Base-by-base conservation (phyloP, 768 basidiomycete species). In the Mrakia gelida region DNA sequence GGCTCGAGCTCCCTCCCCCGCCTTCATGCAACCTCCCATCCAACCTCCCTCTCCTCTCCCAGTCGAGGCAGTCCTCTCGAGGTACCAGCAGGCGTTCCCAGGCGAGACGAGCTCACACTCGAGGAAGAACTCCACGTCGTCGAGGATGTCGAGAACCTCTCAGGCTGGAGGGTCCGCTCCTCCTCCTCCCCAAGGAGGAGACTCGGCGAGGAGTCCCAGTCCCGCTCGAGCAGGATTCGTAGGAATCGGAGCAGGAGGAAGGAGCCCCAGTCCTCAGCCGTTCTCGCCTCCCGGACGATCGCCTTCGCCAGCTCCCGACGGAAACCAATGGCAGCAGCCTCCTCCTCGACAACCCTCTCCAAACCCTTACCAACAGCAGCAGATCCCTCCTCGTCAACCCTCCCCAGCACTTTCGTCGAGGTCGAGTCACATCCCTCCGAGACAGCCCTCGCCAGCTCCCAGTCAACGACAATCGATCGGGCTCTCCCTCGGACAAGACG, bases 81-180 rank as follows among this genome's bases (percentile, higher is more conserved):
- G 90, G 80, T 98, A 98, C 82, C 89, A 91, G 38, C 93, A 94
- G 81, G 89, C 91, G 0, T 88, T 98, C 82, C 95, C 95, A 10
- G 95, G 94, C 5, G 95, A 97, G 83, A 76, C 15, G 56, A 54
- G 75, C 34, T 30, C 79, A 2, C 56, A 38, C n/a, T 81, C 82
- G 13, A 59, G 78, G 8, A 61, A 73, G 4, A 79, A 65, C 4
- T 79, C 78, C 38, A 73, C 30, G 54, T 75, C 63, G 23, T 74
- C 77, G 52, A 72, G 56, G 34, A 54, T 77, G 49, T 61, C 65
- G 67, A 38, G 76, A 34, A 61, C 52, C 23, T 73, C 75, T 28
- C 54, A 70, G 54, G 26, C 28, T 23, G 56, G 65, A 30, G 34
- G 2, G 0, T 52, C 72, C 1, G 72, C 32, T 5, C 63, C 52